phyloP scores from a whole-genome alignment of 148 eudicot genomes.

The Vaccinium macrocarpon region DNA sequence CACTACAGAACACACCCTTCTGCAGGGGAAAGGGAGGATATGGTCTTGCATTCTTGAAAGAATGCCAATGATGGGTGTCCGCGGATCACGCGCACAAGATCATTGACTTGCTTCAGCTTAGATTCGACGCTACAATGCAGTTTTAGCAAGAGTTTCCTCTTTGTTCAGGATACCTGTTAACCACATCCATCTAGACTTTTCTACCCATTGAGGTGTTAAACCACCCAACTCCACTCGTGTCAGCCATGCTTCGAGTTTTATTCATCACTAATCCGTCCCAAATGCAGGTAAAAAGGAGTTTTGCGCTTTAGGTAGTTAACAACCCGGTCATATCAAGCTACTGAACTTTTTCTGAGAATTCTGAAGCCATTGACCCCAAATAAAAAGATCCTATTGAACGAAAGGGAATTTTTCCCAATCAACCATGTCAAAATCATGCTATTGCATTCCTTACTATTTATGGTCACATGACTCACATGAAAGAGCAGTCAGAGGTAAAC shows the following conservation, averaged over 20 bases:
- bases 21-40: background rate
- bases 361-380: background rate
- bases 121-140: background rate
- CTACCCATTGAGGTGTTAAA: too few relatives aligned
- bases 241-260: background rate
- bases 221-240: background rate
- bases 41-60: background rate
- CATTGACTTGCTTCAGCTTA: background rate
- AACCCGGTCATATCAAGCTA: background rate
- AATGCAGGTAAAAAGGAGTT: background rate
- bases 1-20: background rate
- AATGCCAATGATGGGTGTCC: background rate
- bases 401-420: background rate
- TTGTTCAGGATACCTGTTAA: background rate
- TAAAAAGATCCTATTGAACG: background rate
- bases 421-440: background rate
- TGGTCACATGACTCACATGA: background rate
- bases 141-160: background rate
- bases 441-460: too few relatives aligned
- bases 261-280: background rate
- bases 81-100: background rate
- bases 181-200: too few relatives aligned
- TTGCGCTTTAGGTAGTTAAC: background rate
- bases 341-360: background rate
- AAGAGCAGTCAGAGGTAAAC: background rate